Evolutionary conservation across 306 rosid genomes (phyloP).

Genomic region (Crataegus laevigata): DNA sequence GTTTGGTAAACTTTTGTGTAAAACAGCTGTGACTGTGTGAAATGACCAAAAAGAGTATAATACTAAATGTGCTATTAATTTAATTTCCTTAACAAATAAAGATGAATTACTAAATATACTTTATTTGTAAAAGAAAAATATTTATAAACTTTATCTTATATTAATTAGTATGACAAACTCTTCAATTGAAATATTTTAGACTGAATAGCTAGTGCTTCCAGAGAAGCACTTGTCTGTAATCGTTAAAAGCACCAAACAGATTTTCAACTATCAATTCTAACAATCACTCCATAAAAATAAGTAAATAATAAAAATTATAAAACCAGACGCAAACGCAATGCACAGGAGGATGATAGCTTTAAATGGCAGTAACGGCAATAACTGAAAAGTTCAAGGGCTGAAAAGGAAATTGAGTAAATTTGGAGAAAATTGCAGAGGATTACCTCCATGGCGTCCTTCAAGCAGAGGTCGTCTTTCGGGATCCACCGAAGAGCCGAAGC

Average conservation of each 20-base stretch:
- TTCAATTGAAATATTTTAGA: too few species aligned
- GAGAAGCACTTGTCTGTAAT: slow-evolving; percentile 60
- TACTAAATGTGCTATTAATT: too few species aligned
- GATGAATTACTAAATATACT: too few species aligned
- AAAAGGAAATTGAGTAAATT: neutral
- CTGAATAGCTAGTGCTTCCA: slow-evolving; percentile 90
- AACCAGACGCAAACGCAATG: neutral
- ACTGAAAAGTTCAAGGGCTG: neutral
- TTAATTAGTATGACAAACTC: too few species aligned
- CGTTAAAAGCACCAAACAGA: neutral
- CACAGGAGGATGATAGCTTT: neutral
- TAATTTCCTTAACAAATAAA: too few species aligned
- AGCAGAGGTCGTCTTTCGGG: slow-evolving; percentile 66
- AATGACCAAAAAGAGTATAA: too few species aligned
- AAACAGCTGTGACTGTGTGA: too few species aligned
- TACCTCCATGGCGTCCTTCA: slow-evolving; percentile 82
- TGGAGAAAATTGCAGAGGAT: neutral
- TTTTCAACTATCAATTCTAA: neutral
- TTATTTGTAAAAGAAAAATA: too few species aligned
- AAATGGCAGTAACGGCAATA: neutral
- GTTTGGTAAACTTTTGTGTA: too few species aligned
- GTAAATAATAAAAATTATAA: neutral
- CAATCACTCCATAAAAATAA: neutral
- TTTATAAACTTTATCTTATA: too few species aligned
- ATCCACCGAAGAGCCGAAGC: slow-evolving; percentile 43